phyloP scores from a whole-genome alignment of 345 rosid genomes.

The Moringa oleifera region DNA sequence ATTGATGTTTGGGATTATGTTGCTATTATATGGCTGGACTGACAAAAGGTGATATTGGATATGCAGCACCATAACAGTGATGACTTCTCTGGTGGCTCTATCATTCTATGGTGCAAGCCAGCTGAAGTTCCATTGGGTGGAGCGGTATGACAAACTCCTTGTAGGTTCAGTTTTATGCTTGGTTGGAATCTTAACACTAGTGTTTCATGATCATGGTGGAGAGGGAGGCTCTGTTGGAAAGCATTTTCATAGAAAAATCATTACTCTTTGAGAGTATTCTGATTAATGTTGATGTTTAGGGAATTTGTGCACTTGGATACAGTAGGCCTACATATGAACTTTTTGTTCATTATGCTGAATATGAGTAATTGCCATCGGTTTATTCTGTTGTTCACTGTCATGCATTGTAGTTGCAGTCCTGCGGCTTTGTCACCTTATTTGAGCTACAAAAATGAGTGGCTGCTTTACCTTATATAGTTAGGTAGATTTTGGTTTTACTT shows the following conservation, averaged over 20 bases:
- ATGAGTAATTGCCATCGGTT: too few species aligned
- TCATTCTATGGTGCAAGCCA: slow-evolving; percentile 98
- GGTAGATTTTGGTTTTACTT: too few species aligned
- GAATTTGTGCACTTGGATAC: background rate
- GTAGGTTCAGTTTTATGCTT: slow-evolving; percentile 91
- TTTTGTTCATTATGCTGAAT: too few species aligned
- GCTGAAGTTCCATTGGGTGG: slow-evolving; percentile 97
- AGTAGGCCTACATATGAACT: background rate
- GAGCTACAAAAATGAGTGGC: too few species aligned
- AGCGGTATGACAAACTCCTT: slow-evolving; percentile 88
- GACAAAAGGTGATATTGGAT: slow-evolving; percentile 11
- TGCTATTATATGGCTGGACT: background rate
- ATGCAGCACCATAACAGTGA: slow-evolving; percentile 84
- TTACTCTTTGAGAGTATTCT: slow-evolving; percentile 22
- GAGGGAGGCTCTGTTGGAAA: slow-evolving; percentile 30
- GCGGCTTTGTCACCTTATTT: too few species aligned
- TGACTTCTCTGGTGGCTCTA: slow-evolving; percentile 94
- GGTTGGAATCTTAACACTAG: slow-evolving; percentile 85
- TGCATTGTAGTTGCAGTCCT: too few species aligned
- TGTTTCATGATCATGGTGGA: slow-evolving; percentile 68
- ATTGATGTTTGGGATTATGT: background rate
- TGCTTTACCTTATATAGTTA: too few species aligned
- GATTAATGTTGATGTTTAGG: slow-evolving; percentile 6
- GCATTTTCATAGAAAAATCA: slow-evolving; percentile 65
- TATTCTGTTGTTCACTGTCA: too few species aligned